Percentiles rank a stretch among this genome's conserved stretches.
Evolutionary conservation across 441 rosid species (phyloP).

Genomic region (Hura crepitans): DNA sequence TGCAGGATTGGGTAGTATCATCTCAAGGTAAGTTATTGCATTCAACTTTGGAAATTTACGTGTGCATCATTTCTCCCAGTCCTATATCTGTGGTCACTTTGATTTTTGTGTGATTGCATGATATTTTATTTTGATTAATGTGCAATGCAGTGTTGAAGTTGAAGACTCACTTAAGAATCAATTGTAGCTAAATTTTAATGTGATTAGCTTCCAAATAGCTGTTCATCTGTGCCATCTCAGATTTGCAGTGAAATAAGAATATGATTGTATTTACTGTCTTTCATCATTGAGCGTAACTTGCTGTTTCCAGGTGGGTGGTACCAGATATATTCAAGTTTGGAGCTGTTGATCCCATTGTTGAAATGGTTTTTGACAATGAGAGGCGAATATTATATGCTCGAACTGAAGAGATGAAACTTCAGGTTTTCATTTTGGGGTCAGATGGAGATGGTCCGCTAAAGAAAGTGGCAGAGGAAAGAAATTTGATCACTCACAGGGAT

Average conservation of each 20-base stretch:
- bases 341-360: constrained; percentile 83
- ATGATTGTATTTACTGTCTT: not conserved
- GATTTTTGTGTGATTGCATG: not conserved
- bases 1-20: constrained; percentile 84
- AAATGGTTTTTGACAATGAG: constrained; percentile 89
- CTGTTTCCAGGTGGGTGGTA: constrained; percentile 77
- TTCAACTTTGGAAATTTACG: constrained; percentile 2
- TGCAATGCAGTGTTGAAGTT: constrained; percentile 2
- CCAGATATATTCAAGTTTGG: constrained; percentile 94
- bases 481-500: constrained; percentile 75
- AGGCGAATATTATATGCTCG: constrained; percentile 85
- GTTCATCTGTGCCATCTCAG: not conserved
- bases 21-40: constrained; percentile 60
- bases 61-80: not conserved
- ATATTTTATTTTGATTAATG: constrained; percentile 3
- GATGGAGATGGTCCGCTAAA: constrained; percentile 77
- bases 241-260: not conserved
- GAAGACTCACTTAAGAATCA: not conserved
- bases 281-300: constrained; percentile 13
- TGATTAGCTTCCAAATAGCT: constrained; percentile 1
- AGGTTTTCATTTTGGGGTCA: constrained; percentile 69
- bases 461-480: constrained; percentile 92
- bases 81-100: not conserved
- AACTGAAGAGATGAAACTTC: constrained; percentile 93
- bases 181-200: constrained; percentile 8